Evolutionary conservation across 352 stramenopile genomes (phyloP), one percentile per base, ranked within the genome.

Genomic region (Blastocystis sp.): DNA sequence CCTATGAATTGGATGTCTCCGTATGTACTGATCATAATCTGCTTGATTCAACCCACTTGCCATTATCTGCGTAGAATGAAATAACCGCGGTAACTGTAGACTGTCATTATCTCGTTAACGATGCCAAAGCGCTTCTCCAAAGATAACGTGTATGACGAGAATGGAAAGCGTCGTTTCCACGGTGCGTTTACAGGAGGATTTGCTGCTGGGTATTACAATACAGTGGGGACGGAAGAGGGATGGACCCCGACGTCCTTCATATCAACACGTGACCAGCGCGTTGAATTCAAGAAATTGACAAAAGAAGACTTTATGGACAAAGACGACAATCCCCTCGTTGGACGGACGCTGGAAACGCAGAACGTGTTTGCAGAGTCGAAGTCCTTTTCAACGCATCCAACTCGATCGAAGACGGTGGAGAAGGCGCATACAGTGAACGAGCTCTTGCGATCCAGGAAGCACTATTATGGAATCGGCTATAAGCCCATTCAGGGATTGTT

Each of bases 271-370:
- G 38, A 79, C 14, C 71, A 87, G 32, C 56, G 53, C 24, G 53
- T 81, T 11, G 38, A 87, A 42, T 84, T 78, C 48, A 87, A 72
- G 36, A 18, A 61, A 36, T 67, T 49, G 21, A 40, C 64, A 38
- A 87, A 92, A 0, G 92, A 96, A 88, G 93, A 97, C 87, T 97
- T 96, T 61, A 96, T 97, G 92, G 93, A 97, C 84, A 92, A 94
- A 46, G 93, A 97, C 3, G 93, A 97, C 87, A 92, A 95, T 57
- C 92, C 92, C 9, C 87, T 97, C 16, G 89, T 94, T 4, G 91
- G 93, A 44, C 24, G 51, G 40, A 65, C 53, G 54, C 44, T 81
- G 51, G 32, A 64, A 42, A 57, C 69, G 24, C 44, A 64, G 53
- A 81, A 81, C 29, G 63, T 81, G 24, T 81, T 64, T 48, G 36